phyloP scores from a whole-genome alignment of 2,329 filamentous ascomycete genomes.

The Xylaria sp. region DNA sequence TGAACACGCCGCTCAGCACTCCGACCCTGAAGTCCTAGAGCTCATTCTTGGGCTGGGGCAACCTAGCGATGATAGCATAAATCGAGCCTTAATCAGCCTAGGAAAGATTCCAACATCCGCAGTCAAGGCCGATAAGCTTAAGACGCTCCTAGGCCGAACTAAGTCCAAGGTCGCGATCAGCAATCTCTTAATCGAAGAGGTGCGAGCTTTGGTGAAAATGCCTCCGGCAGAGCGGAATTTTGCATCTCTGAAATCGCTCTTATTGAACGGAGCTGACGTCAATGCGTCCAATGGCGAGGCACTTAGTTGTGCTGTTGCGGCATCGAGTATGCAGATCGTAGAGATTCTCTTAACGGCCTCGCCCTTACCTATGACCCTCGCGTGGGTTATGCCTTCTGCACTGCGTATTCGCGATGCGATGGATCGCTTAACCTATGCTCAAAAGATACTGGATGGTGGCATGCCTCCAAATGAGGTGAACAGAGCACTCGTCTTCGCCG shows the following conservation, averaged over 20 bases:
- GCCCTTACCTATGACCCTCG: slow-evolving; percentile 58
- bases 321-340: slow-evolving; percentile 57
- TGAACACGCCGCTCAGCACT: slow-evolving; percentile 53
- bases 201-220: slow-evolving; percentile 57
- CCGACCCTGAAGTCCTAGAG: slow-evolving; percentile 62
- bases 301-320: slow-evolving; percentile 62
- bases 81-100: slow-evolving; percentile 57
- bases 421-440: slow-evolving; percentile 63
- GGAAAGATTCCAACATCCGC: slow-evolving; percentile 57
- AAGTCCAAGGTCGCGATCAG: slow-evolving; percentile 58
- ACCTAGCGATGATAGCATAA: slow-evolving; percentile 57
- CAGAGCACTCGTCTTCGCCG: slow-evolving; percentile 62
- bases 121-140: slow-evolving; percentile 62
- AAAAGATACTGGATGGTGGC: slow-evolving; percentile 62
- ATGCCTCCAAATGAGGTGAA: slow-evolving; percentile 61
- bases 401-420: slow-evolving; percentile 62
- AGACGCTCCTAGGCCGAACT: slow-evolving; percentile 58
- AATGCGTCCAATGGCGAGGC: slow-evolving; percentile 64
- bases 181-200: slow-evolving; percentile 62
- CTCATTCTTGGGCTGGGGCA: slow-evolving; percentile 60
- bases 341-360: slow-evolving; percentile 60
- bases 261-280: slow-evolving; percentile 65
- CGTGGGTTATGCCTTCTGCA: slow-evolving; percentile 63
- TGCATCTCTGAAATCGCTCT: slow-evolving; percentile 58
- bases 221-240: slow-evolving; percentile 54